Evolutionary conservation across 202 grass and related monocot genomes (phyloP), one percentile per base, ranked within the genome.

Genomic region (Panicum virgatum): DNA sequence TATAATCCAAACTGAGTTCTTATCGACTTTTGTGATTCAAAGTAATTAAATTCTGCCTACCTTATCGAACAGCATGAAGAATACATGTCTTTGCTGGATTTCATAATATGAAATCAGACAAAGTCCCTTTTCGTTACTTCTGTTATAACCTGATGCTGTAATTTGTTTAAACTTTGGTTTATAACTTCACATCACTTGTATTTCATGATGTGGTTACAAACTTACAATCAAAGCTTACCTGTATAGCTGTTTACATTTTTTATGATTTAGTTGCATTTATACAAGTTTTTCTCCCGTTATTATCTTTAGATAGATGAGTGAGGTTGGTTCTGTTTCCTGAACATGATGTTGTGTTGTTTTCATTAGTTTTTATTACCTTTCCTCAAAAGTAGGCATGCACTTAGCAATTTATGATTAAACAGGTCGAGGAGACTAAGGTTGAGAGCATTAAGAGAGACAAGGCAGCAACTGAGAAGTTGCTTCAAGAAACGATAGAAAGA

Each of bases 401-500:
- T 90, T 69, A 63, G 10, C 56, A 83, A 53, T 77, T 86, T 67
- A 18, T 89, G 66, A 62, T 47, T 83, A 77, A 54, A 39, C 85
- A 99, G 97, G 91, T 96, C 63, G 97, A 99, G 83, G 97, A 96
- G 88, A 83, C 97, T 29, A 99, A 99, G 80, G 97, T 96, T 72
- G 97, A 99, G 75, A 99, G 97, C 86, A 90, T 89, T 72, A 99
- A 92, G 81, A 90, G 93, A 89, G 97, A 99, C 63, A 99, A 99
- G 86, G 80, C 91, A 53, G 78, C 87, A 59, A 99, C 93, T 48
- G 97, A 99, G 61, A 99, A 96, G 70, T 77, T 99, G 73, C 83
- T 99, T 83, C 97, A 99, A 90, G 97, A 99, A 87, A 96, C 97
- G 54, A 94, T 99, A 87, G 97, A 99, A 89, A 91, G 90, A 87